These are phyloP conservation scores for Cercospora sp. DNA, from an alignment of 2,329 filamentous ascomycete genomes.

Conservation along the genomic window DNA sequence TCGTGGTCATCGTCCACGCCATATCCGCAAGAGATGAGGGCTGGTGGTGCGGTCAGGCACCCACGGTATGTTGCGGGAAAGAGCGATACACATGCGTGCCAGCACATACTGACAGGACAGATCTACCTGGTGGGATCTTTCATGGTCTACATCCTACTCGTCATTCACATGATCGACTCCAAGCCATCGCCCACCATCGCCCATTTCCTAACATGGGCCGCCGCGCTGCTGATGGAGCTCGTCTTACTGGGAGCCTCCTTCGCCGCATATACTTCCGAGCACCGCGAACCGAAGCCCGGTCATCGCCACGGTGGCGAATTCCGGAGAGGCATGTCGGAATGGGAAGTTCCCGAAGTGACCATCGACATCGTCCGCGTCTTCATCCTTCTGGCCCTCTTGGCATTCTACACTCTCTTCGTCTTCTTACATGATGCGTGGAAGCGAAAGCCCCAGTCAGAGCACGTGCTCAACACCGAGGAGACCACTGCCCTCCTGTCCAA, in stretches of 20 bases:
- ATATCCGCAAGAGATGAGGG: conserved; percentile 63
- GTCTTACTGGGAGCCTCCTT: conserved; percentile 69
- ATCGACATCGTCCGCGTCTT: conserved; percentile 69
- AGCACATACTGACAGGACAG: conserved; percentile 49
- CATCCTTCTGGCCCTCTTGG: conserved; percentile 60
- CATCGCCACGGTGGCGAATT: conserved; percentile 42
- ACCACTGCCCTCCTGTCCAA: conserved; percentile 63
- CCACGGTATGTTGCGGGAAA: conserved; percentile 60
- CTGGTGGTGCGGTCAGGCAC: conserved; percentile 82
- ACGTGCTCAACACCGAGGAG: conserved; percentile 53
- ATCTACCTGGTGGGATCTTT: conserved; percentile 82
- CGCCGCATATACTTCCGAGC: conserved; percentile 65
- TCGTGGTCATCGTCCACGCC: conserved; percentile 72
- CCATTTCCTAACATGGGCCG: conserved; percentile 76
- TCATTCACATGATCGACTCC: conserved; percentile 84
- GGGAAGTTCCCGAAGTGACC: conserved; percentile 65
- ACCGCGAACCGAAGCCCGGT: conserved; percentile 62
- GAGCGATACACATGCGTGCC: not conserved
- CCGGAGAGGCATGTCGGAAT: conserved; percentile 50
- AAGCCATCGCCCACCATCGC: conserved; percentile 76
- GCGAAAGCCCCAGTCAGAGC: conserved; percentile 40
- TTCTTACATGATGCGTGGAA: conserved; percentile 40
- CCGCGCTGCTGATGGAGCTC: conserved; percentile 71
- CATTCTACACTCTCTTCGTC: conserved; percentile 60
- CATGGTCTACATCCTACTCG: conserved; percentile 82